Evolutionary conservation across 352 stramenopile genomes (phyloP).

Genomic region (Bremia lactucae): DNA sequence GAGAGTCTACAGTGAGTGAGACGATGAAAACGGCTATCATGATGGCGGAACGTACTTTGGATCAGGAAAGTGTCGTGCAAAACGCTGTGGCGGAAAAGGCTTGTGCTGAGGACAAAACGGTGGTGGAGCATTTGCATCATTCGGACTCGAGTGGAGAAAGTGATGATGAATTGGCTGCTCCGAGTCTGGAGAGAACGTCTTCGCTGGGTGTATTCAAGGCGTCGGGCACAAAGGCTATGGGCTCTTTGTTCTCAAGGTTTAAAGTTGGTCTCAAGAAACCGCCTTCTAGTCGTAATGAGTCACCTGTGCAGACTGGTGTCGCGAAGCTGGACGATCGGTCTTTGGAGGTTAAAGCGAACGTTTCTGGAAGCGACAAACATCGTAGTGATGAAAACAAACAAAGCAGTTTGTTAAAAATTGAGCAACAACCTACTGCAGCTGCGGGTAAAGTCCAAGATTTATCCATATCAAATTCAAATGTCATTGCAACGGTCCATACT

Average conservation of each 20-base stretch:
- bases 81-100: background rate
- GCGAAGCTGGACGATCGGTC: slow-evolving; percentile 23
- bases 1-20: background rate
- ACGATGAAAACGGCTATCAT: background rate
- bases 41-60: background rate
- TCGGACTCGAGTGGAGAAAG: background rate
- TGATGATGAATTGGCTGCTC: slow-evolving; percentile 5
- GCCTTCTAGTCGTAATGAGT: slow-evolving; percentile 18
- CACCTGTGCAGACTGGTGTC: slow-evolving; percentile 13
- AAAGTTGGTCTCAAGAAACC: slow-evolving; percentile 27
- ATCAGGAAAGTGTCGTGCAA: background rate
- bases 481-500: slow-evolving; percentile 3
- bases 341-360: too few species aligned
- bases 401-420: too few species aligned
- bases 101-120: background rate
- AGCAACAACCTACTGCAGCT: too few species aligned
- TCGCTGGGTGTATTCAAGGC: slow-evolving; percentile 19
- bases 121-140: background rate
- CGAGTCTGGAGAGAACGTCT: slow-evolving; percentile 6
- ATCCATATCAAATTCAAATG: slow-evolving; percentile 10
- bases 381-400: too few species aligned
- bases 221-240: slow-evolving; percentile 15
- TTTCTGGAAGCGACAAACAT: too few species aligned
- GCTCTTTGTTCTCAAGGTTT: slow-evolving; percentile 28
- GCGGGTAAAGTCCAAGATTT: too few species aligned